Evolutionary conservation across 1,284 basidiomycete genomes (phyloP).

Genomic region (Mrakiaceae sp.): DNA sequence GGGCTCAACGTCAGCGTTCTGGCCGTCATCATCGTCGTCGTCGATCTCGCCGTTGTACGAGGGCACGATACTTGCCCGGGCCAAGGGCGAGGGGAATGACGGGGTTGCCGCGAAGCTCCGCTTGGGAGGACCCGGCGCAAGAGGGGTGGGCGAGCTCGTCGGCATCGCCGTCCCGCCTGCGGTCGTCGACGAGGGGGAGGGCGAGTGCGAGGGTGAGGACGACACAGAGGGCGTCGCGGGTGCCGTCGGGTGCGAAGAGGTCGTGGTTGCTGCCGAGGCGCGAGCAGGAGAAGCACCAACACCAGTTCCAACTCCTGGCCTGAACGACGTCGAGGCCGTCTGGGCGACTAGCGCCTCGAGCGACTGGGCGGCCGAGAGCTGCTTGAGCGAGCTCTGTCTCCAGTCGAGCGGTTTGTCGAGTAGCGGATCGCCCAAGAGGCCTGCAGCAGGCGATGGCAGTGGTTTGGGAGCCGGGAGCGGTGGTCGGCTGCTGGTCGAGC

Average conservation of each 20-base stretch:
- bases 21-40: conserved; percentile 17
- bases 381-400: conserved; percentile 1
- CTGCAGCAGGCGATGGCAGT: neutral
- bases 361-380: neutral
- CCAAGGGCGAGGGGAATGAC: conserved; percentile 32
- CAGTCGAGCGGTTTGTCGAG: neutral
- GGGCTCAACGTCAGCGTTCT: conserved; percentile 12
- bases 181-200: neutral
- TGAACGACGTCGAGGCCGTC: neutral
- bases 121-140: conserved; percentile 12
- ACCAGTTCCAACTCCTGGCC: no score
- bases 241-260: no score
- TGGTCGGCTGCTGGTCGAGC: no score
- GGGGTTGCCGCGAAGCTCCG: conserved; percentile 31
- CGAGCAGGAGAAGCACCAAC: no score
- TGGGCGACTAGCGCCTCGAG: conserved; percentile 6
- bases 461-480: neutral
- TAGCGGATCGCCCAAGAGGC: neutral
- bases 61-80: conserved; percentile 19
- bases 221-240: neutral
- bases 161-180: no score
- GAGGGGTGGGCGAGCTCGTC: neutral
- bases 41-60: conserved; percentile 2
- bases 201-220: neutral
- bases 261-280: no score